Base-by-base conservation (phyloP, 208 protist genomes). In the Trypanosoma grayi region DNA sequence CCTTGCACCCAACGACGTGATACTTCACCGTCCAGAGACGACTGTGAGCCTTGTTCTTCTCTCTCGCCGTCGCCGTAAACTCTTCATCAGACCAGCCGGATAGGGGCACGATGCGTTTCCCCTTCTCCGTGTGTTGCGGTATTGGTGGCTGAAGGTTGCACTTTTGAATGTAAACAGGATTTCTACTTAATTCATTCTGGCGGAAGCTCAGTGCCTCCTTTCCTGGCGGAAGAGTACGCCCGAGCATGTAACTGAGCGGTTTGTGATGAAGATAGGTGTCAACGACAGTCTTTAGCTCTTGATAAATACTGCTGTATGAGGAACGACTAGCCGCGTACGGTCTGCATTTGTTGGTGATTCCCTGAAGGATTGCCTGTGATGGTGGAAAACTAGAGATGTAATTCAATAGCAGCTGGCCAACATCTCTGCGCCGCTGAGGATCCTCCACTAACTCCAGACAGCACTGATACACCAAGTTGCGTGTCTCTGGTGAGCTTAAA, bases 301-400 rank as follows among this genome's bases (percentile, higher is more conserved):
- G 66, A 41, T 61, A 72, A 58, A 72, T 47, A 37, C 51, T 36
- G 46, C 57, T 60, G 41, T 72, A 65, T 0, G 50, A 52, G 16
- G 66, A 60, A 20, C 66, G 46, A 65, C 51, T 60, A 24, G 56
- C 22, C 4, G 31, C 50, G 40, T 65, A 60, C 7, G 50, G 30
- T 27, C 24, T 64, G 37, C 66, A 72, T 34, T 72, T 72, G 18
- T 58, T 54, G 20, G 48, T 55, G 22, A 93, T 82, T 18, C 13
- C 60, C 16, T 60, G 33, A 0, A 89, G 73, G 4, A 68, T 84
- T 18, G 71, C 28, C 41, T 70, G 60, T 10, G 81, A 90, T 0
- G 86, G 83, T 9, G 82, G 86, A 48, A 93, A 90, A 47, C 80
- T 82, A 22, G 75, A 75, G 39, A 90, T 65, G 56, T 75, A 81